Base-by-base conservation (phyloP, 495 filamentous ascomycete species). In the Hypoxylon subgilvum region DNA sequence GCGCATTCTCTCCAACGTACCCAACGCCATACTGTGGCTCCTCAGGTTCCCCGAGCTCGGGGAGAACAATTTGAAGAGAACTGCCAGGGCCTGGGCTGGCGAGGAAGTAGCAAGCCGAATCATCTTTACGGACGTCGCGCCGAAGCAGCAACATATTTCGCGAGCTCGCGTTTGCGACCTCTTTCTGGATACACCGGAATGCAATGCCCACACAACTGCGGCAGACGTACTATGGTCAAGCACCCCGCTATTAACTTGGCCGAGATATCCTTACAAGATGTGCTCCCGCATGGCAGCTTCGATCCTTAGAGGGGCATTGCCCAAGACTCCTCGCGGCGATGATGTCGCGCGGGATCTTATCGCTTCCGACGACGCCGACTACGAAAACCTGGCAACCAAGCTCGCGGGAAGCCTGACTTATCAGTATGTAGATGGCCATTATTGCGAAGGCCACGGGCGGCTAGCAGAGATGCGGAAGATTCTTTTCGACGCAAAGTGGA, bases 181-280 rank as follows among this genome's bases (percentile, higher is more conserved):
- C 28, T 96, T 99, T 67, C 82, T 99, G 16, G 94, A 99, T 72
- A 99, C 94, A 0, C 91, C 94, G 3, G 94, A 99, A 74, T 99
- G 94, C 76, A 97, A 97, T 69, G 94, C 91, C 4, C 94, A 99
- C 74, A 99, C 95, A 14, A 99, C 94, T 0, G 93, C 94, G 6
- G 96, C 94, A 4, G 94, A 99, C 67, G 87, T 97, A 6, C 79
- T 97, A 16, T 99, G 94, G 94, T 92, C 88, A 38, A 92, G 90
- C 45, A 99, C 95, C 4, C 94, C 94, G 27, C 79, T 99, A 44
- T 77, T 97, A 47, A 99, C 94, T 0, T 79, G 92, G n/a, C 92
- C 92, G n/a, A 83, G 93, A 23, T 94, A 97, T 72, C 82, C 85
- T 47, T 96, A 97, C 72, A 99, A 99, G 76, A 99, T 99, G 94